Base-by-base conservation (phyloP, 2,329 filamentous ascomycete species). In the Colletotrichum lupini region DNA sequence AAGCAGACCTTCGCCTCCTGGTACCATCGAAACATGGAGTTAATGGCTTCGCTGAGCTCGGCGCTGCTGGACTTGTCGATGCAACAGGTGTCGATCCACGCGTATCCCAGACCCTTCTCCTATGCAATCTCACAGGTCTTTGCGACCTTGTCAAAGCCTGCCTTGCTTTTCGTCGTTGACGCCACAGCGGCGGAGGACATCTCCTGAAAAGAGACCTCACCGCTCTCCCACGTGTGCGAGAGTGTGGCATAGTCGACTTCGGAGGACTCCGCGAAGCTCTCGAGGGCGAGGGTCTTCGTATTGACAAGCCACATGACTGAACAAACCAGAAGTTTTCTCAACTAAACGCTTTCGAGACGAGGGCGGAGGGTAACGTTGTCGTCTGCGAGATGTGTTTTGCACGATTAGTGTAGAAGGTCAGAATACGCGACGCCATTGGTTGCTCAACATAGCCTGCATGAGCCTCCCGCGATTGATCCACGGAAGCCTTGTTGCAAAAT, bases 51-150 rank as follows among this genome's bases (percentile, higher is more conserved):
- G 14, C 72, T 69, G 4, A 79, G 64, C 56, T 79, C 78, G 4
- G 74, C 73, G 37, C 75, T 77, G 69, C 75, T 78, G n/a, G 63
- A 65, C 63, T 79, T 79, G 69, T 79, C 76, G 53, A 79, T 79
- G 68, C 78, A 79, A 59, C 75, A 78, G 0, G 78, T 79, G 52
- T 79, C 78, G 12, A 77, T 62, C 78, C 78, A 79, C 12, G 74
- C 67, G 62, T 78, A 77, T 11, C 61, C 26, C 5, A 73, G 58
- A 4, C 68, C 66, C 3, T 56, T 12, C 11, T 52, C 11, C 1
- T 49, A n/a, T 2, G 76, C 76, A 3, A 69, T 53, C 6, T 62
- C n/a, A 52, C 74, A 76, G 1, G 69, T 58, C 5, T 26, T 53
- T 14, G 60, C 24, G 12, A 77, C 58, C 24, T 77, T 76, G 1